These are phyloP conservation scores for Aspergillus neoniger DNA, from an alignment of 2,329 filamentous ascomycete genomes.

Conservation along the genomic window DNA sequence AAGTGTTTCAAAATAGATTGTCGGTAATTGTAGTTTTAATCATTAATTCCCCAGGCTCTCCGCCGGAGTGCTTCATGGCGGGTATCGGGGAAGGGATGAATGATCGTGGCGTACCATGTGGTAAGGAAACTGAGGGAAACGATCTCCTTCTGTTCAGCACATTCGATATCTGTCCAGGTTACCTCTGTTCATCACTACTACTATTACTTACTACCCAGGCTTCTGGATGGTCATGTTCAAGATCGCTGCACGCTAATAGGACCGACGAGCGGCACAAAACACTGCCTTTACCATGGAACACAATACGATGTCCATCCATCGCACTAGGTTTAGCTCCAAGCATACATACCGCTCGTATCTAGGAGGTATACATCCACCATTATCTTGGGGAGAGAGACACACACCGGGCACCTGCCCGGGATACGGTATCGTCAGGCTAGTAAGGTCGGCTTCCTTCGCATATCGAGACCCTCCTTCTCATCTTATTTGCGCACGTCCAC, in stretches of 20 bases:
- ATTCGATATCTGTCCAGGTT: not conserved
- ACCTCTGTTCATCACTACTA: not conserved
- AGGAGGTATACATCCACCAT: no score
- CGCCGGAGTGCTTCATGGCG: not conserved
- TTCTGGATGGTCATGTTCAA: slow-evolving; percentile 10
- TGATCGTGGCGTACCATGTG: slow-evolving; percentile 24
- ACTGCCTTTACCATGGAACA: slow-evolving; percentile 12
- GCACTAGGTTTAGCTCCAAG: not conserved
- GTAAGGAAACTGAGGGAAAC: slow-evolving; percentile 12
- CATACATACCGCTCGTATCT: not conserved
- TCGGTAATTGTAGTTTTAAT: no score
- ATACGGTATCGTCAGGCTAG: not conserved
- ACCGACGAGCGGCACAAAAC: slow-evolving; percentile 23
- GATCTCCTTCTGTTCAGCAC: slow-evolving; percentile 13
- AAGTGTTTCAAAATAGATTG: not conserved
- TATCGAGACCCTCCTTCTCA: not conserved
- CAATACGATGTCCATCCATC: not conserved
- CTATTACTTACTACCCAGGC: not conserved
- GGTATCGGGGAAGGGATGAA: slow-evolving; percentile 19
- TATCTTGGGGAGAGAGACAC: no score
- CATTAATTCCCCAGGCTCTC: no score
- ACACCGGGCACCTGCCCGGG: not conserved
- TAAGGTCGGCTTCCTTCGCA: not conserved
- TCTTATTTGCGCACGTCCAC: not conserved
- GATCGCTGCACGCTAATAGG: slow-evolving; percentile 14